phyloP scores from a whole-genome alignment of 2,329 filamentous ascomycete genomes.

The Metarhizium humberi region DNA sequence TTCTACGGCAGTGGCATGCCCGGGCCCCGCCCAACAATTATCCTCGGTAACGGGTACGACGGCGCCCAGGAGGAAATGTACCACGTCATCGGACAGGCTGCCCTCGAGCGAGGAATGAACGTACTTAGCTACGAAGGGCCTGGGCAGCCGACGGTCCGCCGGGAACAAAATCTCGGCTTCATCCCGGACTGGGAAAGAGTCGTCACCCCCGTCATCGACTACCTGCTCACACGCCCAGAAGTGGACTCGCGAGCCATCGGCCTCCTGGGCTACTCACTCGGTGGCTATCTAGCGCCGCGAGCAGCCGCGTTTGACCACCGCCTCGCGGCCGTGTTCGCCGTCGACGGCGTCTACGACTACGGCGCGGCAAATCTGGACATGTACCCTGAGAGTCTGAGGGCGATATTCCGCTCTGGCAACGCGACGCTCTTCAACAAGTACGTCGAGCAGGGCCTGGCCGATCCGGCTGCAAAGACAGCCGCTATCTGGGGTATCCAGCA shows the following conservation, averaged over 20 bases:
- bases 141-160: slow-evolving; percentile 29
- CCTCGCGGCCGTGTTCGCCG: slow-evolving; percentile 25
- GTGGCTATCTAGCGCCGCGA: slow-evolving; percentile 27
- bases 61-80: slow-evolving; percentile 33
- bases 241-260: slow-evolving; percentile 23
- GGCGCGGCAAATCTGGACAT: slow-evolving; percentile 7
- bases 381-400: slow-evolving; percentile 1
- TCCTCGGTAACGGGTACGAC: slow-evolving; percentile 34
- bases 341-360: slow-evolving; percentile 28
- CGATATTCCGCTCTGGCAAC: slow-evolving; percentile 10
- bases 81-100: slow-evolving; percentile 24
- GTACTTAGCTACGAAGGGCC: slow-evolving; percentile 35
- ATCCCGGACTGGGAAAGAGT: slow-evolving; percentile 34
- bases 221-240: slow-evolving; percentile 14
- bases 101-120: slow-evolving; percentile 30
- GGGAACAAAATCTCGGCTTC: slow-evolving; percentile 31
- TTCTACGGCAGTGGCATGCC: slow-evolving; percentile 18
- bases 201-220: slow-evolving; percentile 29
- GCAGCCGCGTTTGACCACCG: slow-evolving; percentile 34
- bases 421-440: slow-evolving; percentile 9
- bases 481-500: slow-evolving; percentile 14
- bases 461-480: not conserved
- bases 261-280: slow-evolving; percentile 30
- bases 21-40: slow-evolving; percentile 24
- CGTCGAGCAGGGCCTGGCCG: not conserved